Evolutionary conservation across 2,329 filamentous ascomycete species (phyloP).

Genomic region (Aureobasidium sp.): DNA sequence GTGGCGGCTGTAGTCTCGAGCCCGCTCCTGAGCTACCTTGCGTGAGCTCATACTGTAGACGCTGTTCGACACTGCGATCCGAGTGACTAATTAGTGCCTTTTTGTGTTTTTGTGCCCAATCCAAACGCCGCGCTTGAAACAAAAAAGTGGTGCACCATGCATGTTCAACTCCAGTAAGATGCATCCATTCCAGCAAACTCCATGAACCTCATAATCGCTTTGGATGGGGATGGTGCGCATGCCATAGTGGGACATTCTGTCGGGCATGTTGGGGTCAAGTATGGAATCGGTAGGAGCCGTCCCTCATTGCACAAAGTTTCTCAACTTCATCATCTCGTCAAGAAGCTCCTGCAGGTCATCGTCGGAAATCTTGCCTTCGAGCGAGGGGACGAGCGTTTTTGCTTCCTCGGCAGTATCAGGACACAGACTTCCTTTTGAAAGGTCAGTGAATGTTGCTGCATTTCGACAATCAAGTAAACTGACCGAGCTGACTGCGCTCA

Average conservation of each 20-base stretch:
- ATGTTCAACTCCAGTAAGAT: constrained; percentile 10
- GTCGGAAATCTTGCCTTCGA: constrained; percentile 84
- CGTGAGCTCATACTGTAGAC: background rate
- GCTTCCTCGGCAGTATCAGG: constrained; percentile 92
- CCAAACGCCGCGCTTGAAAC: constrained; percentile 6
- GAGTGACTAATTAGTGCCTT: background rate
- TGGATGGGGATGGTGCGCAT: background rate
- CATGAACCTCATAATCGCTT: background rate
- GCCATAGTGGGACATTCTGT: background rate
- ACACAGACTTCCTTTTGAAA: constrained; percentile 68
- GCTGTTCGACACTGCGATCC: background rate
- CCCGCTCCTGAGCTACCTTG: background rate
- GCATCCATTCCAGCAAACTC: constrained; percentile 3
- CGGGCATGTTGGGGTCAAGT: background rate
- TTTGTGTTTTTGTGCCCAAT: background rate
- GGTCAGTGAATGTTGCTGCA: background rate
- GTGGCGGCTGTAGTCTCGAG: background rate
- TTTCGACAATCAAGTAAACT: constrained; percentile 24
- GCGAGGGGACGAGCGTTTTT: constrained; percentile 85
- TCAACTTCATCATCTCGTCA: constrained; percentile 81
- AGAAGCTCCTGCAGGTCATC: constrained; percentile 81
- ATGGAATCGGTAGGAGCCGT: background rate
- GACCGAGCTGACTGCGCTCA: constrained; percentile 87
- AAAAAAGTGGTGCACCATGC: constrained; percentile 5
- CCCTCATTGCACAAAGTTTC: constrained; percentile 32